Evolutionary conservation across 305 asterid species (phyloP), one percentile per base, ranked within the genome.

Genomic region (Lippia alba): DNA sequence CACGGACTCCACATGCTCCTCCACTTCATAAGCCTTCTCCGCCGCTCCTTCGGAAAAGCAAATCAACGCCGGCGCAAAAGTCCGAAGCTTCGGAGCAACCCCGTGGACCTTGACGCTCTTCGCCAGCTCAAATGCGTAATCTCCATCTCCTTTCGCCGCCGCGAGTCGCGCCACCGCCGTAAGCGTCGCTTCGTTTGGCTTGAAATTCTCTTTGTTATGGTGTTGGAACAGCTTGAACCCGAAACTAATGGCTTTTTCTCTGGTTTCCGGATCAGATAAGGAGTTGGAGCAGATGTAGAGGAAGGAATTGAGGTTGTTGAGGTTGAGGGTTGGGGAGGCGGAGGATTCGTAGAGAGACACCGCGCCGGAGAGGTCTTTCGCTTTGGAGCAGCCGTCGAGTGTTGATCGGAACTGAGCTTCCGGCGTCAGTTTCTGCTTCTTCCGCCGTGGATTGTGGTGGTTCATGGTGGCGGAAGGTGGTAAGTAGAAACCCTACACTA

Each of bases 251-350:
- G 99, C 96, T 36, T 81, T 20, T 18, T 72, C 14, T 53, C 83
- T 82, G 30, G 81, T 73, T 54, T 71, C 84, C 40, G 84, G 80
- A 51, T 69, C 67, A 11, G 84, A 41, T 3, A 88, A 70, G 8
- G 96, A 67, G 75, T 85, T 83, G 78, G 94, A 89, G 81, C 97
- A 91, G 53, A 94, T 81, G 66, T 94, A 88, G 41, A 94, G 94
- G 80, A 94, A 78, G 54, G 97, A 85, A 60, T 86, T 94, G 80
- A 88, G 90, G 80, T 89, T 90, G 78, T 74, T 82, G 67, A 80
- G 86, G 54, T 84, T 67, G 33, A 89, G 82, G 76, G 70, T 66
- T 39, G 84, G 75, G 54, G 84, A 69, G 55, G 77, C 55, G 34
- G 85, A 74, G 63, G 90, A 80, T 51, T 88, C 86, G 83, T 91